Evolutionary conservation across 305 asterid species (phyloP).

Genomic region (Solanum chacoense): DNA sequence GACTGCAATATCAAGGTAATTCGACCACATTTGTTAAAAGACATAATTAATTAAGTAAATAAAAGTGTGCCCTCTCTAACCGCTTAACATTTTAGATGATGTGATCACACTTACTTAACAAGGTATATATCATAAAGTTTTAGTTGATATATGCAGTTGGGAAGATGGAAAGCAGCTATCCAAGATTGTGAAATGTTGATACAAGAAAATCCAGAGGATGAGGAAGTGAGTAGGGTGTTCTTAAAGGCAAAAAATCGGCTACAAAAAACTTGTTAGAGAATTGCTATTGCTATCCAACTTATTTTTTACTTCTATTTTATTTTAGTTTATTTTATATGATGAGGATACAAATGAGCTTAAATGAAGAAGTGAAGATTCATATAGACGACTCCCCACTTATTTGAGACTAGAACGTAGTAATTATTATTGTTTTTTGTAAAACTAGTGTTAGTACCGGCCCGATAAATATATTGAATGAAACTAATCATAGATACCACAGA

Average conservation of each 20-base stretch:
- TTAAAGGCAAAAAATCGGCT: conserved; percentile 21
- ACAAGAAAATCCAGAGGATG: conserved; percentile 44
- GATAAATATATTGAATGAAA: neutral
- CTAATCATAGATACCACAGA: neutral
- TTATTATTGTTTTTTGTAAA: neutral
- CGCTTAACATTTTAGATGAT: neutral
- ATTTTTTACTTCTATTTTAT: neutral
- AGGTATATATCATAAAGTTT: neutral
- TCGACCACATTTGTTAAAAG: neutral
- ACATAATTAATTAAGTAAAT: neutral
- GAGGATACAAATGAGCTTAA: neutral
- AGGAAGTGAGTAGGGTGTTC: conserved; percentile 20
- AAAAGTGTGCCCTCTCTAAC: neutral
- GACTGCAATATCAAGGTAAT: conserved; percentile 40
- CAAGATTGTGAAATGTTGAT: conserved; percentile 42
- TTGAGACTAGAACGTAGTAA: neutral
- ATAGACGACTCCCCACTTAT: neutral
- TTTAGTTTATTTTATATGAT: neutral
- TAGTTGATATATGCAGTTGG: conserved; percentile 25
- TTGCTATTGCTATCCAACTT: neutral
- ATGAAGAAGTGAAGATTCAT: neutral
- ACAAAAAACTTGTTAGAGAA: conserved; percentile 1
- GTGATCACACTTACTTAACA: neutral
- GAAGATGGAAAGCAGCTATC: conserved; percentile 50
- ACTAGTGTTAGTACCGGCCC: neutral